These are phyloP conservation scores for Dichotomopilus funicola DNA, from an alignment of 2,329 filamentous ascomycete species.

Conservation along the genomic window DNA sequence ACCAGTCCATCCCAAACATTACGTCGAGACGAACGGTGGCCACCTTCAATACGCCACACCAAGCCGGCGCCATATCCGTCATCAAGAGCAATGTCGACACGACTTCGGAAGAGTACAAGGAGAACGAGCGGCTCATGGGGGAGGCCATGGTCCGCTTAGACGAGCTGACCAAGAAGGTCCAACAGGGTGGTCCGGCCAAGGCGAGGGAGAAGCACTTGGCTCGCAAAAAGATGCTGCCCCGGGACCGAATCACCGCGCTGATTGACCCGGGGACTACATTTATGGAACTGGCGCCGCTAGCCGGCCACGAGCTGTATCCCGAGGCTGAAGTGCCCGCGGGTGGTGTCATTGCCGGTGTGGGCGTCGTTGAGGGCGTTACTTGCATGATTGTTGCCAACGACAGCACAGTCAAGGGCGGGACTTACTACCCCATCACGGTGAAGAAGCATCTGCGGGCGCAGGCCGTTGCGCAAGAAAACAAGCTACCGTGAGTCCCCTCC, in stretches of 20 bases:
- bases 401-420: slow-evolving; percentile 93
- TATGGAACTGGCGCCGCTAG: slow-evolving; percentile 87
- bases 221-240: slow-evolving; percentile 87
- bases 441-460: slow-evolving; percentile 96
- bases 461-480: slow-evolving; percentile 83
- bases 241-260: slow-evolving; percentile 80
- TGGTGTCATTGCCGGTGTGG: slow-evolving; percentile 88
- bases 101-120: slow-evolving; percentile 68
- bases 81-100: slow-evolving; percentile 71
- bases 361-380: slow-evolving; percentile 80
- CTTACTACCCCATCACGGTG: slow-evolving; percentile 94
- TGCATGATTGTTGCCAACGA: slow-evolving; percentile 95
- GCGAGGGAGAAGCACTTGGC: slow-evolving; percentile 81
- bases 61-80: slow-evolving; percentile 76
- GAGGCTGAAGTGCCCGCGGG: slow-evolving; percentile 83
- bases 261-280: slow-evolving; percentile 87
- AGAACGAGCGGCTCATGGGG: slow-evolving; percentile 74
- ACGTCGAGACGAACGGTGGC: slow-evolving; percentile 46
- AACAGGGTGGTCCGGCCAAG: slow-evolving; percentile 72
- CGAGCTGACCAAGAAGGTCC: slow-evolving; percentile 62
- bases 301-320: slow-evolving; percentile 77
- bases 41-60: slow-evolving; percentile 72
- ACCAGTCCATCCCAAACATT: slow-evolving; percentile 32
- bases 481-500: slow-evolving; percentile 47
- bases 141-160: slow-evolving; percentile 64